Conservation (phyloP, 495 filamentous ascomycete species). For the Aspergillus cristatus region DNA sequence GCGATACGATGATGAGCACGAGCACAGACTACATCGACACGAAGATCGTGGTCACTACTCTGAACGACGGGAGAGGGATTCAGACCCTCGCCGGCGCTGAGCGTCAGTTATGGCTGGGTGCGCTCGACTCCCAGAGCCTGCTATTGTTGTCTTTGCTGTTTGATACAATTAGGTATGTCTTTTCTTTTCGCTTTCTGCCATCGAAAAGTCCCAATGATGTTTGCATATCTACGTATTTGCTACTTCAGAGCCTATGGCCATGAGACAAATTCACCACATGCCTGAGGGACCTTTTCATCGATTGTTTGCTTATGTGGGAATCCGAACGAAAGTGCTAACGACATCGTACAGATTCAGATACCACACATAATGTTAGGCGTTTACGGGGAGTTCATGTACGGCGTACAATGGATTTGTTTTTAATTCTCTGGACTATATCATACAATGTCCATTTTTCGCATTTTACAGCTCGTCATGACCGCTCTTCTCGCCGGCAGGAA, state of each 20-base stretch:
- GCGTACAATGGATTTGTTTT: constrained; percentile 4
- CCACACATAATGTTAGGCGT: constrained; percentile 6
- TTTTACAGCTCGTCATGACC: constrained; percentile 36
- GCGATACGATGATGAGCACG: constrained; percentile 13
- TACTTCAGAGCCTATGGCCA: too few species aligned
- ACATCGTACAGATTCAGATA: too few species aligned
- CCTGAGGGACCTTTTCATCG: too few species aligned
- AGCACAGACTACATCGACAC: constrained; percentile 12
- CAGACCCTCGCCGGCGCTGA: constrained; percentile 18
- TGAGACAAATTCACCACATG: too few species aligned
- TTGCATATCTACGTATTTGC: background rate
- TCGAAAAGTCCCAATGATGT: background rate
- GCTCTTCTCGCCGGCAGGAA: constrained; percentile 17
- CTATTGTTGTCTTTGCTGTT: too few species aligned
- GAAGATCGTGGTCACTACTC: constrained; percentile 19
- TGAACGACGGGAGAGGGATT: constrained; percentile 19
- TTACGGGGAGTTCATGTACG: constrained; percentile 2
- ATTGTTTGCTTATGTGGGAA: too few species aligned
- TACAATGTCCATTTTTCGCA: constrained; percentile 11
- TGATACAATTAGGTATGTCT: too few species aligned
- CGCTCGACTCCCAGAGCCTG: too few species aligned
- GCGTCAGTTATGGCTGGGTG: too few species aligned
- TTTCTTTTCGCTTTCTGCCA: too few species aligned
- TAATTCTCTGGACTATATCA: constrained; percentile 8
- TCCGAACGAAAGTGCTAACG: too few species aligned